A percentile compares a stretch with the other conserved stretches of the same genome.
Evolutionary conservation across 1,284 basidiomycete genomes (phyloP).

Genomic region (Pyrrhoderma noxium): DNA sequence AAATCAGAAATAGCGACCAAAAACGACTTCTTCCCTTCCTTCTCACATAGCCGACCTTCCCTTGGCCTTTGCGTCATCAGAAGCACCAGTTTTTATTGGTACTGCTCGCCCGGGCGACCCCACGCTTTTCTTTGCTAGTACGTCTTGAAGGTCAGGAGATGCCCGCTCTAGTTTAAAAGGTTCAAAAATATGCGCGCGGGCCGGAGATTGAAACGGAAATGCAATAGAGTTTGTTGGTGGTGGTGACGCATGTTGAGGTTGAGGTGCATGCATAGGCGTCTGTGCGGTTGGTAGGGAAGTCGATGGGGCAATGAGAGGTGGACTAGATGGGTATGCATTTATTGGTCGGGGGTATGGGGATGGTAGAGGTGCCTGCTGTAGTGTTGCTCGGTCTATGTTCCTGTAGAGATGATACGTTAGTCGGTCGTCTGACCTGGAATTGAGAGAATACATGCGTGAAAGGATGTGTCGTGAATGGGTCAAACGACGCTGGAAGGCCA

Average conservation of each 20-base stretch:
- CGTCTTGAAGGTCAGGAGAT: conserved; percentile 47
- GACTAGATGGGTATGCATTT: conserved; percentile 24
- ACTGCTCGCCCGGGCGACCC: conserved; percentile 25
- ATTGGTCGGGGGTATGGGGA: conserved; percentile 39
- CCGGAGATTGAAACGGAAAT: conserved; percentile 19
- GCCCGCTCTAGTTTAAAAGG: conserved; percentile 47
- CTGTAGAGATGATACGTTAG: background rate
- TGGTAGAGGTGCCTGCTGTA: conserved; percentile 37
- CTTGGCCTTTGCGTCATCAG: conserved; percentile 3
- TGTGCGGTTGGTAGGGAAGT: conserved; percentile 13
- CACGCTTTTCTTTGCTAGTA: conserved; percentile 41
- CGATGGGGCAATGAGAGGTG: conserved; percentile 16
- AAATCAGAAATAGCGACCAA: too few species aligned
- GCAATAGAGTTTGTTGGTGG: background rate
- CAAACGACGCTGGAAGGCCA: conserved; percentile 37
- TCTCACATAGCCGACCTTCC: background rate
- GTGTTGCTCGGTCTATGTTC: conserved; percentile 42
- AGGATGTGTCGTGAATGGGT: conserved; percentile 52
- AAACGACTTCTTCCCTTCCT: too few species aligned
- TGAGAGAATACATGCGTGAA: conserved; percentile 34
- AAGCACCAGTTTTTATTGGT: background rate
- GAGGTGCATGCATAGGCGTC: conserved; percentile 18
- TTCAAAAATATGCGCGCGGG: conserved; percentile 40
- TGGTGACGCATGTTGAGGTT: conserved; percentile 17
- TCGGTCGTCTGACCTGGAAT: background rate